Percentiles rank a stretch among this genome's conserved stretches.
These are phyloP conservation scores for Cunninghamia lanceolata DNA, from an alignment of 75 land plant genomes.

Conservation along the genomic window DNA sequence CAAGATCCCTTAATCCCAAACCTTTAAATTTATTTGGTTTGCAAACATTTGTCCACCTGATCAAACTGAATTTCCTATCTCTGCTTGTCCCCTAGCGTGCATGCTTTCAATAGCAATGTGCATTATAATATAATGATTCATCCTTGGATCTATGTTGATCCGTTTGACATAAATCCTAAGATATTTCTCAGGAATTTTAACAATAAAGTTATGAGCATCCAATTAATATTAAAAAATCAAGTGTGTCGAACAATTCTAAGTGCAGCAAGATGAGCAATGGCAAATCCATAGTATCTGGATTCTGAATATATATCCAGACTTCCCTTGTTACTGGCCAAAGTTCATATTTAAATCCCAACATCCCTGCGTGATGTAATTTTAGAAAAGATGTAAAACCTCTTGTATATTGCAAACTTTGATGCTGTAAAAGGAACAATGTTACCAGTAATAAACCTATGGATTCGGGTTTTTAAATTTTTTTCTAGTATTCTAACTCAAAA, in stretches of 20 bases:
- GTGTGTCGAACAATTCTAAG: neutral
- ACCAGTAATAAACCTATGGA: neutral
- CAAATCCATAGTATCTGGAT: neutral
- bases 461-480: neutral
- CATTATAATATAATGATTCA: neutral
- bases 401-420: neutral
- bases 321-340: neutral
- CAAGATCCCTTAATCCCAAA: no score
- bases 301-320: neutral
- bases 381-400: neutral
- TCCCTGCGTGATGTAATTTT: neutral
- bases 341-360: neutral
- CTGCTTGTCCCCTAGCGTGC: no score
- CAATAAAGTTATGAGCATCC: neutral
- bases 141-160: neutral
- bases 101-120: neutral
- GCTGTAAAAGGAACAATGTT: neutral
- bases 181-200: neutral
- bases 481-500: neutral
- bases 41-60: no score
- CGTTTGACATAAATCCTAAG: neutral
- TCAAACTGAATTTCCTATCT: no score
- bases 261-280: neutral
- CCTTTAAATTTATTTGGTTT: no score
- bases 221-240: neutral